Evolutionary conservation across 257 asterid species (phyloP).

Genomic region (Solanum rostratum): DNA sequence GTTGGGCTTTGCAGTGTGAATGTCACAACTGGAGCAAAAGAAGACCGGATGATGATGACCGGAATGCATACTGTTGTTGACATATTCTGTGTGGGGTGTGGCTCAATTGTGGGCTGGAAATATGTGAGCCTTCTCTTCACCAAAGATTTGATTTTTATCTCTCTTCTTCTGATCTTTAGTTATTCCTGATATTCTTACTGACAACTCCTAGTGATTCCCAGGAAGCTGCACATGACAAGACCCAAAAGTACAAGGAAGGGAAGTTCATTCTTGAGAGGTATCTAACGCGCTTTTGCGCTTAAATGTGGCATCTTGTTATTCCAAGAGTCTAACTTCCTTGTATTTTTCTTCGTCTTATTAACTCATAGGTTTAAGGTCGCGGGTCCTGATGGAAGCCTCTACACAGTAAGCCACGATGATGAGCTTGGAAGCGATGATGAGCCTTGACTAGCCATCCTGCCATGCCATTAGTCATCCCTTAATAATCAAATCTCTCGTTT

Average conservation of each 20-base stretch:
- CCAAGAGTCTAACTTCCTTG: not conserved
- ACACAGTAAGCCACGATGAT: conserved; percentile 25
- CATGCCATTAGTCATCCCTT: not conserved
- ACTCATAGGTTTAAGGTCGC: conserved; percentile 45
- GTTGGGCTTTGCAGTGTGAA: conserved; percentile 39
- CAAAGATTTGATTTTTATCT: not conserved
- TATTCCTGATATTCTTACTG: not conserved
- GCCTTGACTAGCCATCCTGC: conserved; percentile 1
- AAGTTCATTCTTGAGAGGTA: conserved; percentile 82
- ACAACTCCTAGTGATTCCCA: conserved; percentile 6
- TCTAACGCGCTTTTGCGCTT: not conserved
- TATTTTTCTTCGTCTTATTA: not conserved
- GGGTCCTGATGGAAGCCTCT: conserved; percentile 69
- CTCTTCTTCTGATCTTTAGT: not conserved
- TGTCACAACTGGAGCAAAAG: conserved; percentile 57
- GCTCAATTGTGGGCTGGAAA: conserved; percentile 85
- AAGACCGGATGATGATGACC: conserved; percentile 68
- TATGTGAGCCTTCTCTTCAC: conserved; percentile 33
- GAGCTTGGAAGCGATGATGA: conserved; percentile 42
- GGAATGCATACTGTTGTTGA: conserved; percentile 80
- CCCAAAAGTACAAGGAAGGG: conserved; percentile 73
- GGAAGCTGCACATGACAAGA: conserved; percentile 54
- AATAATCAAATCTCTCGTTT: conserved; percentile 9
- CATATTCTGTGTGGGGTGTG: conserved; percentile 75
- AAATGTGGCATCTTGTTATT: not conserved